Evolutionary conservation across 192 early-diverging fungal species (phyloP).

Genomic region (Tieghemiomyces parasiticus): DNA sequence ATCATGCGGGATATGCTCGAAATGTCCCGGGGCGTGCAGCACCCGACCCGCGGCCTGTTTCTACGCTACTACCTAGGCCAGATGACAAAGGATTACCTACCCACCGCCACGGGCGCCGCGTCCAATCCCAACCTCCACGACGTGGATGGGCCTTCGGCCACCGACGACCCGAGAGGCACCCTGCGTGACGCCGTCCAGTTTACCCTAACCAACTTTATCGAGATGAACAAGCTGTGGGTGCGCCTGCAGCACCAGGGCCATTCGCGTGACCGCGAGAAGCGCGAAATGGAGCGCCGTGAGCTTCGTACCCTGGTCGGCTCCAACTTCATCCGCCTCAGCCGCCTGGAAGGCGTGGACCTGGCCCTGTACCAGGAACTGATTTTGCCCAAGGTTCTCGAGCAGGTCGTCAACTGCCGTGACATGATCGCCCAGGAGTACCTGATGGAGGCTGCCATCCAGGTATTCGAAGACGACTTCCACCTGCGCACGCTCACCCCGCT

Average conservation of each 20-base stretch:
- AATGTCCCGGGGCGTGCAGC: constrained; percentile 97
- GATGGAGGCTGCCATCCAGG: constrained; percentile 99
- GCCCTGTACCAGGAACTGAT: constrained; percentile 72
- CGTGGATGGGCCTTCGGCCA: background rate
- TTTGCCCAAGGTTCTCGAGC: constrained; percentile 82
- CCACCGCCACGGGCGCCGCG: constrained; percentile 15
- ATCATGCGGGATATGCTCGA: constrained; percentile 99
- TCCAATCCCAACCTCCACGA: background rate
- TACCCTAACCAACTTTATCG: constrained; percentile 93
- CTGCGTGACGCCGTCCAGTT: constrained; percentile 90
- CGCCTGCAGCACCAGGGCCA: constrained; percentile 94
- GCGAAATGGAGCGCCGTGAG: constrained; percentile 92
- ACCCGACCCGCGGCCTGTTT: constrained; percentile 94
- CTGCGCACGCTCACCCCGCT: constrained; percentile 77
- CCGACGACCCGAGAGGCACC: constrained; percentile 40
- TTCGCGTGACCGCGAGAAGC: constrained; percentile 81
- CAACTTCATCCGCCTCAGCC: constrained; percentile 87
- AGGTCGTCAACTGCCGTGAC: constrained; percentile 94
- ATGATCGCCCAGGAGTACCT: constrained; percentile 98
- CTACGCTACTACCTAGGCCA: constrained; percentile 88
- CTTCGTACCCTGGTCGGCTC: constrained; percentile 91
- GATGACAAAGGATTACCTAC: constrained; percentile 92
- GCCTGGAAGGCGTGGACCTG: constrained; percentile 77
- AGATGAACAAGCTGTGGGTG: constrained; percentile 99
- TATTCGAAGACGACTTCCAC: constrained; percentile 96